phyloP scores from a whole-genome alignment of 208 protist species.

The Strigomonas culicis region DNA sequence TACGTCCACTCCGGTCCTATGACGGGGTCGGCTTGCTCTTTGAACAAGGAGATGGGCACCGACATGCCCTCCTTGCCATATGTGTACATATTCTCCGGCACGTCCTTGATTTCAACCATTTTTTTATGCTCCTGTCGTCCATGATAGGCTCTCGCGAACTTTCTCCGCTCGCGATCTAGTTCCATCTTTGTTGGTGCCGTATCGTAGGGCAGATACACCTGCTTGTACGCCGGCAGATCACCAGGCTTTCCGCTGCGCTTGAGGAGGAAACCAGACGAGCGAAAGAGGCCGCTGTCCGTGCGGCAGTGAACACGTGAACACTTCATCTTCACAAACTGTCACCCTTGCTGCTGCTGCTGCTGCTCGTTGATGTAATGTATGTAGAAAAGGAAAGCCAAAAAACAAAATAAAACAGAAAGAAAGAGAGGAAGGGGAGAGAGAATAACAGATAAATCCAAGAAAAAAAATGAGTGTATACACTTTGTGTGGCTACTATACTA shows the following conservation, averaged over 20 bases:
- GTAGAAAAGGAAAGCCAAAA: not conserved
- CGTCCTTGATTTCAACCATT: constrained; percentile 81
- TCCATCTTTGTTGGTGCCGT: constrained; percentile 71
- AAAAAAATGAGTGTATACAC: constrained; percentile 5
- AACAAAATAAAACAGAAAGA: not conserved
- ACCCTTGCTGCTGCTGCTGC: no score
- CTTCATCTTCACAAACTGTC: no score
- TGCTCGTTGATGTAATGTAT: no score
- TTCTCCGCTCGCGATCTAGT: constrained; percentile 68
- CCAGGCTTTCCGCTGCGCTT: constrained; percentile 82
- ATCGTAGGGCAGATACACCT: constrained; percentile 87
- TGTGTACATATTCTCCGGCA: constrained; percentile 89
- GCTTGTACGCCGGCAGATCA: constrained; percentile 80
- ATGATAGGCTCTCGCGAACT: constrained; percentile 62
- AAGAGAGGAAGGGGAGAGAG: not conserved
- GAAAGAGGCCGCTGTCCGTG: not conserved
- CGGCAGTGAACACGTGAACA: not conserved
- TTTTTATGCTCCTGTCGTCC: constrained; percentile 75
- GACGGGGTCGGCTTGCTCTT: constrained; percentile 84
- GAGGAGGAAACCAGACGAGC: constrained; percentile 21
- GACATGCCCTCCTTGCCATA: constrained; percentile 93
- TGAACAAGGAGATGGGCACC: constrained; percentile 87
- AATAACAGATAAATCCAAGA: not conserved
- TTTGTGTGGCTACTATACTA: no score
- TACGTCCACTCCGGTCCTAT: constrained; percentile 91